A percentile compares a stretch with the other conserved stretches of the same genome.
Conservation (phyloP, 345 rosid species). For the Eucalyptus pauciflora region DNA sequence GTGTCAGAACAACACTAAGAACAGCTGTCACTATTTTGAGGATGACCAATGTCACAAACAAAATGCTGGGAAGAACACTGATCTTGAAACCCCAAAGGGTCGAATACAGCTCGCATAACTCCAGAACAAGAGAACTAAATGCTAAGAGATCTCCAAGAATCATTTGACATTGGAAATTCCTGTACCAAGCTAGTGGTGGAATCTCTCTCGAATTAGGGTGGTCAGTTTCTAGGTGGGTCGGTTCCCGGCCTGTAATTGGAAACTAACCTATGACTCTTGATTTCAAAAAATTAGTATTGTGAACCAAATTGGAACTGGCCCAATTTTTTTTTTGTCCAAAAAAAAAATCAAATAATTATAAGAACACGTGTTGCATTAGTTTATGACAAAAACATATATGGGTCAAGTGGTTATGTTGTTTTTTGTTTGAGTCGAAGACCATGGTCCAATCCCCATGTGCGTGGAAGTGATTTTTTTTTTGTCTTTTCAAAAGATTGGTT, state of each 20-base stretch:
- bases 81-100: conserved; percentile 81
- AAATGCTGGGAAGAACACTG: conserved; percentile 37
- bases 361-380: too few species aligned
- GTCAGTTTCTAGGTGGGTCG: too few species aligned
- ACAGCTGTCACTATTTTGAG: conserved; percentile 43
- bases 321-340: too few species aligned
- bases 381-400: too few species aligned
- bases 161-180: conserved; percentile 48
- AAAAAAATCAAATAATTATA: too few species aligned
- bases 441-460: not conserved
- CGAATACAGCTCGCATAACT: conserved; percentile 46
- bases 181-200: conserved; percentile 47
- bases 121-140: conserved; percentile 49
- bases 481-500: not conserved
- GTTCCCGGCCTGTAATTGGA: too few species aligned
- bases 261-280: too few species aligned
- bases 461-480: not conserved
- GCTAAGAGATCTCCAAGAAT: conserved; percentile 54
- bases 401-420: too few species aligned
- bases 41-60: conserved; percentile 42
- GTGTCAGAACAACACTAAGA: conserved; percentile 60
- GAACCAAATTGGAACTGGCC: too few species aligned
- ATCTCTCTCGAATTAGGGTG: conserved; percentile 33
- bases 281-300: too few species aligned
- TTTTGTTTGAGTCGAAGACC: not conserved